These are phyloP conservation scores for Telfairia occidentalis DNA, from an alignment of 331 rosid species.

Conservation along the genomic window DNA sequence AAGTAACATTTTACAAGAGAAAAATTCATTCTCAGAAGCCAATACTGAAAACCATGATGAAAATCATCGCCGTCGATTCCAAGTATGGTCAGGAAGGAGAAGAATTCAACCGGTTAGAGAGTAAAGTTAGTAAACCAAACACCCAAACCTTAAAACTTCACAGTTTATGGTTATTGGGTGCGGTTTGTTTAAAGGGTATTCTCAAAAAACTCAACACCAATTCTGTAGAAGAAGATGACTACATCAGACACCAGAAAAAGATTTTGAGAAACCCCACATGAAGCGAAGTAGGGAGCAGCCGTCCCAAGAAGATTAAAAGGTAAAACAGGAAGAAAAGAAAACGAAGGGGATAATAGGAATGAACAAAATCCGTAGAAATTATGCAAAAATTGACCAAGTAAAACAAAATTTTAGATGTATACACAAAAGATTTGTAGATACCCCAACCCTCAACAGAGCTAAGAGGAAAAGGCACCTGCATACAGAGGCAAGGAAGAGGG, in stretches of 20 bases:
- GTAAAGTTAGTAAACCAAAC: neutral
- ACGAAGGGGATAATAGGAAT: neutral
- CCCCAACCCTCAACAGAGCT: neutral
- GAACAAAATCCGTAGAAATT: neutral
- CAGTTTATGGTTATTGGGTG: neutral
- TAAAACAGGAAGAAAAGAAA: neutral
- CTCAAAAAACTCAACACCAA: neutral
- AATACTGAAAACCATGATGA: neutral
- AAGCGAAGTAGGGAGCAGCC: neutral
- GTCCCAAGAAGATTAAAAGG: neutral
- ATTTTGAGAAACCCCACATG: slow-evolving; percentile 7
- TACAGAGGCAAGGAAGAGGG: neutral
- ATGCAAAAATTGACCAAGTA: neutral
- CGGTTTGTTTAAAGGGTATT: neutral
- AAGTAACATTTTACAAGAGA: neutral
- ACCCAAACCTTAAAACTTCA: neutral
- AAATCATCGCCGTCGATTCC: neutral
- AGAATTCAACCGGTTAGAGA: neutral
- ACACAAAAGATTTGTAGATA: neutral
- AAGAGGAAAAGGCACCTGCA: neutral
- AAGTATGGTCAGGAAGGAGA: neutral
- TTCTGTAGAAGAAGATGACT: neutral
- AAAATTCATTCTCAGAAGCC: neutral
- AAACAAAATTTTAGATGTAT: neutral
- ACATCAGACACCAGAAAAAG: neutral